Evolutionary conservation across 805 yeast species (phyloP).

Genomic region (Tetrapisispora arboricola): DNA sequence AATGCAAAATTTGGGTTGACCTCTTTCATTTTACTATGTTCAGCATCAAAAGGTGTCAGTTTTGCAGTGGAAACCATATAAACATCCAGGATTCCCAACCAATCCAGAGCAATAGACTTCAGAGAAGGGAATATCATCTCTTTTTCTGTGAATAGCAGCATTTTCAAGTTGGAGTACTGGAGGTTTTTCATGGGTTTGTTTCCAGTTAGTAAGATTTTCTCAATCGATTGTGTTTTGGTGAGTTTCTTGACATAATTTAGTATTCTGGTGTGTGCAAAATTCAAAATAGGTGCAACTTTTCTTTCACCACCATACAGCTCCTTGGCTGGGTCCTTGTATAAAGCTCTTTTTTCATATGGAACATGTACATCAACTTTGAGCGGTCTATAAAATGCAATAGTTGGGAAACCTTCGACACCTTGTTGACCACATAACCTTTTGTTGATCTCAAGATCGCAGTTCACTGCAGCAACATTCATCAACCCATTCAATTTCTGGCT

Average conservation of each 20-base stretch:
- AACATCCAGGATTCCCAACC: slow-evolving; percentile 40
- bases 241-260: slow-evolving; percentile 56
- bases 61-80: slow-evolving; percentile 32
- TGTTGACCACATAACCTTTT: slow-evolving; percentile 58
- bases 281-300: slow-evolving; percentile 41
- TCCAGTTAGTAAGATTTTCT: neutral
- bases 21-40: slow-evolving; percentile 4
- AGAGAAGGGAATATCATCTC: slow-evolving; percentile 42
- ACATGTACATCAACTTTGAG: slow-evolving; percentile 41
- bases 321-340: slow-evolving; percentile 33
- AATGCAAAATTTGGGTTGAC: slow-evolving; percentile 17
- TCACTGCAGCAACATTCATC: slow-evolving; percentile 67
- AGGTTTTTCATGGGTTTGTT: neutral
- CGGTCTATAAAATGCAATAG: slow-evolving; percentile 73
- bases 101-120: slow-evolving; percentile 64
- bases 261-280: slow-evolving; percentile 45
- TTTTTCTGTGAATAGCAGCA: slow-evolving; percentile 45
- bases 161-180: slow-evolving; percentile 22
- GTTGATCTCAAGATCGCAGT: slow-evolving; percentile 68
- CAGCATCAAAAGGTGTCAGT: slow-evolving; percentile 10
- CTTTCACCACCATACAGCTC: slow-evolving; percentile 59
- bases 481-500: slow-evolving; percentile 49
- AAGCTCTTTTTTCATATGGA: slow-evolving; percentile 10
- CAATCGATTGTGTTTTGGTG: slow-evolving; percentile 27
- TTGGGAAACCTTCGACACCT: slow-evolving; percentile 72